These are phyloP conservation scores for Rhizophora apiculata DNA, from an alignment of 345 rosid species.

Conservation along the genomic window DNA sequence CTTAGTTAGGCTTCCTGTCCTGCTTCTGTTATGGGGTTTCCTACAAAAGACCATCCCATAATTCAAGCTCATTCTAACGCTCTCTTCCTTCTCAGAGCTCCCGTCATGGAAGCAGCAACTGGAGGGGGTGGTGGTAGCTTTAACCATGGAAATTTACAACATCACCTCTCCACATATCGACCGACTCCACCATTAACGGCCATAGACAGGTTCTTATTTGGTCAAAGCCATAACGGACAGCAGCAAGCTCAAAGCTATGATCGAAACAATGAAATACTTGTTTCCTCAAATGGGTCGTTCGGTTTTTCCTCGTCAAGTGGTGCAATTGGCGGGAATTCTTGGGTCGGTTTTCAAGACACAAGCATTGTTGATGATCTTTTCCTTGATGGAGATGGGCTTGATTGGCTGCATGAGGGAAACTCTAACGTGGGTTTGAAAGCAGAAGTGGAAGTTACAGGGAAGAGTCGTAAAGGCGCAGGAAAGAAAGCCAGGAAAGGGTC, in stretches of 20 bases:
- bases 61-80: slow-evolving; percentile 26
- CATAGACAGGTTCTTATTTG: slow-evolving; percentile 66
- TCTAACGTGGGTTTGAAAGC: slow-evolving; percentile 24
- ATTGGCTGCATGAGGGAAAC: slow-evolving; percentile 29
- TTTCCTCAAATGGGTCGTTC: slow-evolving; percentile 14
- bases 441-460: slow-evolving; percentile 18
- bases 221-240: slow-evolving; percentile 34
- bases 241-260: slow-evolving; percentile 23
- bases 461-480: slow-evolving; percentile 20
- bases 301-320: slow-evolving; percentile 21
- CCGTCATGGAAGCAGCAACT: not conserved
- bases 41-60: slow-evolving; percentile 7
- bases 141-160: slow-evolving; percentile 18
- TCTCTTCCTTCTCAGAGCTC: slow-evolving; percentile 16
- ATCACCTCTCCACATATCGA: slow-evolving; percentile 20
- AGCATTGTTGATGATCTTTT: slow-evolving; percentile 33
- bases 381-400: slow-evolving; percentile 17
- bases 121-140: slow-evolving; percentile 13
- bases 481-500: slow-evolving; percentile 50
- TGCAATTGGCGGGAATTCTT: slow-evolving; percentile 17
- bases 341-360: slow-evolving; percentile 33
- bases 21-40: slow-evolving; percentile 23
- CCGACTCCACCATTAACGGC: slow-evolving; percentile 70
- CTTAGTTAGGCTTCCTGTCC: slow-evolving; percentile 34
- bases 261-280: slow-evolving; percentile 20